Evolutionary conservation across 257 asterid species (phyloP).

Genomic region (Schizonepeta tenuifolia): DNA sequence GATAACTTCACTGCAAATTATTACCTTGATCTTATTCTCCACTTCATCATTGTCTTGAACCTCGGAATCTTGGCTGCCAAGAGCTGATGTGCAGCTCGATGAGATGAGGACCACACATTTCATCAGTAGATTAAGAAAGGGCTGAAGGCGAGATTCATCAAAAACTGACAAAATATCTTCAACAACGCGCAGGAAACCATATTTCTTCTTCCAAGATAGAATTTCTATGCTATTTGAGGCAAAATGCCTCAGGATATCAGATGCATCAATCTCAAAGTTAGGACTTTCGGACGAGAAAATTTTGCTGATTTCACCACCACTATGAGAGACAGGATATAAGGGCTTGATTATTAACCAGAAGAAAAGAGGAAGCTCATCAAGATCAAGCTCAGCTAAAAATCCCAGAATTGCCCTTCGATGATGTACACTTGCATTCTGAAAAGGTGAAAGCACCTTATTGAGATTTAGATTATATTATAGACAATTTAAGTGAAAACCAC

Average conservation of each 20-base stretch:
- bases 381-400: constrained; percentile 82
- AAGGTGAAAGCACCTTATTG: constrained; percentile 29
- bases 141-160: constrained; percentile 70
- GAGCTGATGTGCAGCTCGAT: constrained; percentile 67
- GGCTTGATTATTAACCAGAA: constrained; percentile 75
- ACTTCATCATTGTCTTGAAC: constrained; percentile 45
- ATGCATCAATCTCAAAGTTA: constrained; percentile 42
- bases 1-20: constrained; percentile 18
- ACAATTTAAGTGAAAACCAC: constrained; percentile 11
- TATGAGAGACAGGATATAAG: constrained; percentile 50
- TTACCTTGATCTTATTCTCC: constrained; percentile 58
- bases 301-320: constrained; percentile 40
- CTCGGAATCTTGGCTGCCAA: constrained; percentile 42
- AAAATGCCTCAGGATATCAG: constrained; percentile 59
- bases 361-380: constrained; percentile 83
- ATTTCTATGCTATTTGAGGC: constrained; percentile 51
- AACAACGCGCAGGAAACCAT: constrained; percentile 80
- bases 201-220: constrained; percentile 78
- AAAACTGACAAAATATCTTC: constrained; percentile 80
- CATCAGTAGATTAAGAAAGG: constrained; percentile 77
- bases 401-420: constrained; percentile 86
- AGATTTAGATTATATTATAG: constrained; percentile 25
- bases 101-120: constrained; percentile 67
- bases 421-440: constrained; percentile 67
- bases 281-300: constrained; percentile 39